Percentiles rank a stretch among this genome's conserved stretches.
These are phyloP conservation scores for Venturia aucupariae DNA, from an alignment of 2,329 filamentous ascomycete species.

Conservation along the genomic window DNA sequence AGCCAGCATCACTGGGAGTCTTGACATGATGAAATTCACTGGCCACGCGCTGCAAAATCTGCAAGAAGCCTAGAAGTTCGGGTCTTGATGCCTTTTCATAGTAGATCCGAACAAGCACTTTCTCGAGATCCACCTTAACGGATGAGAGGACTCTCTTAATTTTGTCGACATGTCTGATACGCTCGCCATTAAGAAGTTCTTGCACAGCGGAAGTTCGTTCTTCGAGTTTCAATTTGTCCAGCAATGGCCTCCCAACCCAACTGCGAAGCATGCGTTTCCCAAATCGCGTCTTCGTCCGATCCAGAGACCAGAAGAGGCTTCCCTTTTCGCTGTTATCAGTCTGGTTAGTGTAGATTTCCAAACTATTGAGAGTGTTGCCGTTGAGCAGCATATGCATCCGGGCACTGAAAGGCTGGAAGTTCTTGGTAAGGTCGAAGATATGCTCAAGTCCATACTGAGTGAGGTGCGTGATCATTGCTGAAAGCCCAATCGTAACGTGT, in stretches of 20 bases:
- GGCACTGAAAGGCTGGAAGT: slow-evolving; percentile 92
- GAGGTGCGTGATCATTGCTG: slow-evolving; percentile 91
- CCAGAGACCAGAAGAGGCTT: slow-evolving; percentile 89
- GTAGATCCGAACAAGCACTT: slow-evolving; percentile 89
- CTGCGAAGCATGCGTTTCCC: slow-evolving; percentile 81
- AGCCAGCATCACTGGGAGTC: slow-evolving; percentile 57
- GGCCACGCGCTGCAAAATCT: slow-evolving; percentile 74
- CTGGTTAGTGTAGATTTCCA: slow-evolving; percentile 93
- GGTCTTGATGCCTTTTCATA: slow-evolving; percentile 91
- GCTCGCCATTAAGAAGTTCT: slow-evolving; percentile 65
- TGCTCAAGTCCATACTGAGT: slow-evolving; percentile 89
- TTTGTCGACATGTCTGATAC: slow-evolving; percentile 60
- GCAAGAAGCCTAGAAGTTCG: slow-evolving; percentile 75
- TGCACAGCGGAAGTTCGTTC: slow-evolving; percentile 76
- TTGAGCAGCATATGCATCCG: slow-evolving; percentile 93
- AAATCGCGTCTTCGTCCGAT: slow-evolving; percentile 84
- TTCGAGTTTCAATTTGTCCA: slow-evolving; percentile 66
- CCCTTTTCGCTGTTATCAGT: slow-evolving; percentile 79
- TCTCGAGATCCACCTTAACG: slow-evolving; percentile 75
- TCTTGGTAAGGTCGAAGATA: slow-evolving; percentile 91
- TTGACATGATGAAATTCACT: slow-evolving; percentile 65
- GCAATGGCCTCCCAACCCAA: slow-evolving; percentile 86
- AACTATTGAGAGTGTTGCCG: slow-evolving; percentile 84
- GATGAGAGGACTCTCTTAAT: slow-evolving; percentile 58
- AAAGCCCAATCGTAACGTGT: slow-evolving; percentile 81